A percentile compares a stretch with the other conserved stretches of the same genome.
Conservation (phyloP, 2,329 filamentous ascomycete species). For the Pseudogymnoascus sp. region DNA sequence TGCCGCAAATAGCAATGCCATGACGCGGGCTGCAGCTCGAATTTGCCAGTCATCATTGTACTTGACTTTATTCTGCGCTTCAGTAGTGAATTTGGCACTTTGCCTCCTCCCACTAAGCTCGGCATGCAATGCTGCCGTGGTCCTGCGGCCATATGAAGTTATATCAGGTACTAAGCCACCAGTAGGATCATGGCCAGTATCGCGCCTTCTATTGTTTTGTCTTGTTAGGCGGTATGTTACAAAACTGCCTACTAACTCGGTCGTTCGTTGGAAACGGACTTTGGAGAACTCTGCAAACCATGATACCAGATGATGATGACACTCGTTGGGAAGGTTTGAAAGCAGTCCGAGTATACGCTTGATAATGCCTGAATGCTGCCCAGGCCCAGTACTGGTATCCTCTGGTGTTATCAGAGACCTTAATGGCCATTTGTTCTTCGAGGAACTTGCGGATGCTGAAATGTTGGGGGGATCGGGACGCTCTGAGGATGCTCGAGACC, state of each 20-base stretch:
- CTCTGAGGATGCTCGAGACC: background rate
- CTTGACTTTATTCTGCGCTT: slow-evolving; percentile 47
- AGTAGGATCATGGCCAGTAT: slow-evolving; percentile 49
- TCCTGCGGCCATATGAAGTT: slow-evolving; percentile 50
- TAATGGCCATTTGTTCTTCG: background rate
- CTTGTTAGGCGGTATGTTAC: slow-evolving; percentile 71
- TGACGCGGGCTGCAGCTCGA: slow-evolving; percentile 67
- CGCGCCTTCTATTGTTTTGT: slow-evolving; percentile 58
- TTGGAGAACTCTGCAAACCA: slow-evolving; percentile 70
- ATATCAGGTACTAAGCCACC: slow-evolving; percentile 66
- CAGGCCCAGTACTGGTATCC: slow-evolving; percentile 29
- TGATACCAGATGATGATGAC: slow-evolving; percentile 65
- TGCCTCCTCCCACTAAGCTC: slow-evolving; percentile 52
- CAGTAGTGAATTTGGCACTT: slow-evolving; percentile 41
- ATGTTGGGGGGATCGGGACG: background rate
- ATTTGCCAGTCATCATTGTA: slow-evolving; percentile 89
- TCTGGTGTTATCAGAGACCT: background rate
- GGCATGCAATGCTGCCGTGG: slow-evolving; percentile 62
- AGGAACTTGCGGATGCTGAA: background rate
- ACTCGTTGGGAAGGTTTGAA: slow-evolving; percentile 64
- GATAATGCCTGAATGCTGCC: slow-evolving; percentile 72
- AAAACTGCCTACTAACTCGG: slow-evolving; percentile 70
- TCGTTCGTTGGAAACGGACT: slow-evolving; percentile 58
- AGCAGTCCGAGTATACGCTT: slow-evolving; percentile 76
- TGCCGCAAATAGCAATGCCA: slow-evolving; percentile 72